Conservation (phyloP, 148 eudicot genomes). For the Rhododendron ovatum region DNA sequence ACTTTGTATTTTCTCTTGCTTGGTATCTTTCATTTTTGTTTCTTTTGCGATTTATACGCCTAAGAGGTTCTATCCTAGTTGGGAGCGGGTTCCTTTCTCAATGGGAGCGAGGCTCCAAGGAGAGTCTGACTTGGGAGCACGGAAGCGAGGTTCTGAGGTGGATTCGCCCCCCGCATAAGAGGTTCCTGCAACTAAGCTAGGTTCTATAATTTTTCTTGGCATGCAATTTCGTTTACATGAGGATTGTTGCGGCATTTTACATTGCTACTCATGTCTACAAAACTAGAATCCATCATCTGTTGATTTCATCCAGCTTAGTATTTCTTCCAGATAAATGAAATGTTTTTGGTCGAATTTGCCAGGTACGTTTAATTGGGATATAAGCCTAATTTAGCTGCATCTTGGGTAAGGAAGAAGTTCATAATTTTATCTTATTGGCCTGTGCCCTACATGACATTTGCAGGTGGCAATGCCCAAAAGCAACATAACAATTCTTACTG, state of each 20-base stretch:
- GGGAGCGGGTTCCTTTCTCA: too few species aligned
- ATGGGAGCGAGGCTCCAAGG: too few species aligned
- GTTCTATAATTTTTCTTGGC: not conserved
- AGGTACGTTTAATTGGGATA: not conserved
- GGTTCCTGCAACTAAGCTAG: too few species aligned
- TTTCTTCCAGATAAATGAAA: not conserved
- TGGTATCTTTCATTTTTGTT: too few species aligned
- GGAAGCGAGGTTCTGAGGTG: too few species aligned
- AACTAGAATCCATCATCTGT: not conserved
- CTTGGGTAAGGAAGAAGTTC: not conserved
- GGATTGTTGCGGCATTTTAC: not conserved
- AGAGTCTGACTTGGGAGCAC: too few species aligned
- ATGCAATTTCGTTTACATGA: not conserved
- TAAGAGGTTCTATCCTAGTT: too few species aligned
- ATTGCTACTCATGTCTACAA: not conserved
- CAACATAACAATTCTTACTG: conserved; percentile 65
- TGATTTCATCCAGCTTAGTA: not conserved
- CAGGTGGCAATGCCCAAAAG: conserved; percentile 81
- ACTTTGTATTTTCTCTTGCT: too few species aligned
- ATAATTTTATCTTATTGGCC: not conserved
- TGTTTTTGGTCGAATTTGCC: not conserved
- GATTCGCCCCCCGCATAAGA: too few species aligned
- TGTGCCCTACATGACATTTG: conserved; percentile 8
- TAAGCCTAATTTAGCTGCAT: not conserved
- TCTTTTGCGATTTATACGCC: too few species aligned